phyloP scores from a whole-genome alignment of 768 basidiomycete genomes.

The Udeniomyces megalosporus region DNA sequence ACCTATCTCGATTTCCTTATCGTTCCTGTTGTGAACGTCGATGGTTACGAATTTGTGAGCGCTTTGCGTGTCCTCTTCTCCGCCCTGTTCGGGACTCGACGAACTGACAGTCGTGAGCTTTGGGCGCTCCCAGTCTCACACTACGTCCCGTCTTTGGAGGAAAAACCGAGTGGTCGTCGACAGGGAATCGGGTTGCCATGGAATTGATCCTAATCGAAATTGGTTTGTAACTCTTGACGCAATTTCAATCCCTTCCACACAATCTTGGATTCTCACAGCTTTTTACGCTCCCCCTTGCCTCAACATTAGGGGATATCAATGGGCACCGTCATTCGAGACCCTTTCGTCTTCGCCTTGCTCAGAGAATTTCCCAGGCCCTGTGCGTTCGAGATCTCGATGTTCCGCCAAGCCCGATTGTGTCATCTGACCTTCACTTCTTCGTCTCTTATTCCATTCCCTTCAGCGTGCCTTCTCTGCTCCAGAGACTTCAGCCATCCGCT shows the following conservation, averaged over 20 bases:
- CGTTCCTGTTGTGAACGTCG: constrained; percentile 21
- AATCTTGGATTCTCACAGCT: neutral
- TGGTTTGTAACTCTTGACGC: constrained; percentile 23
- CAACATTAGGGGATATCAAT: neutral
- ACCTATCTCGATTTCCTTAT: constrained; percentile 34
- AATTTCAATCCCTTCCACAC: constrained; percentile 1
- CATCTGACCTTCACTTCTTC: no score
- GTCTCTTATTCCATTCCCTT: neutral
- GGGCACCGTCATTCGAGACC: constrained; percentile 30
- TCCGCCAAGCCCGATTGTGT: neutral
- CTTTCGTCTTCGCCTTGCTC: constrained; percentile 44
- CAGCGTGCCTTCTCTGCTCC: constrained; percentile 48
- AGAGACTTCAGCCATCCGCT: constrained; percentile 59
- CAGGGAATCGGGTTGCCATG: constrained; percentile 40
- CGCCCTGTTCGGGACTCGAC: neutral
- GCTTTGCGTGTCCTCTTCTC: constrained; percentile 12
- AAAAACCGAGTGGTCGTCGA: constrained; percentile 50
- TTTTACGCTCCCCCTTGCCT: constrained; percentile 25
- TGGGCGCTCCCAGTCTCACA: neutral
- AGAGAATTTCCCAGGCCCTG: constrained; percentile 57
- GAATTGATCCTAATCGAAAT: constrained; percentile 70
- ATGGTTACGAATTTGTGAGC: constrained; percentile 39
- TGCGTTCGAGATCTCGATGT: constrained; percentile 20
- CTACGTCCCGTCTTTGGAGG: neutral
- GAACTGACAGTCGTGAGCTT: neutral